Evolutionary conservation across 2,329 filamentous ascomycete genomes (phyloP), one percentile per base, ranked within the genome.

Genomic region (Penicillium fuscoglaucum): DNA sequence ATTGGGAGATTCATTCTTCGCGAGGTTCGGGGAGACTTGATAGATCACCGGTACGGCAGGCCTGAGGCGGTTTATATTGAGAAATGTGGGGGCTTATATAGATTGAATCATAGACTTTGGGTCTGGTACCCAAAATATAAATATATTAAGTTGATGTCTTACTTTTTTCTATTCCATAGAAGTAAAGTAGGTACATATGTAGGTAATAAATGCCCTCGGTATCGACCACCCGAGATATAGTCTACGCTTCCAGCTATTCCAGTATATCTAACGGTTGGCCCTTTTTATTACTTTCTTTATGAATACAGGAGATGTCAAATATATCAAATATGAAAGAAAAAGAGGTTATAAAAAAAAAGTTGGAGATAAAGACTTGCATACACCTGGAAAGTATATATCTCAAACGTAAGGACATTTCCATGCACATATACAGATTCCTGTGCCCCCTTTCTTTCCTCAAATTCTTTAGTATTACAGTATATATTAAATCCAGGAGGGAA

Each of bases 1-100:
- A 67, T 37, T 67, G 65, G 65, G 65, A 67, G 29, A 65, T 67
- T 49, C 65, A 66, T 61, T 67, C 65, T 15, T 49, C 65, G 21
- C 55, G 65, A 9, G 64, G 66, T 40, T 67, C 65, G 6, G 50
- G 64, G 10, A 60, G 64, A 24, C 8, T 66, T 15, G 63, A 66
- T 41, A 60, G 48, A 40, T 56, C 63, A 47, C 61, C 61, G 13
- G 52, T 64, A 35, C 52, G 57, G 19, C 57, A 53, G 39, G 55
- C 47, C 29, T 62, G 44, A 57, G 10, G 6, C 7, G 15, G 3
- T 24, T 39, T 24, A 40, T 24, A 9, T 45, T 3, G 19, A 15
- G 10, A 31, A 10, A 13, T n/a, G 12, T 17, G n/a, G 12, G 17
- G 17, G 10, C n/a, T 46, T 29, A 31, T 31, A 10, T 43, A 19